Base-by-base conservation (phyloP, 1,284 basidiomycete genomes). In the Singerocomus rubriflavus region DNA sequence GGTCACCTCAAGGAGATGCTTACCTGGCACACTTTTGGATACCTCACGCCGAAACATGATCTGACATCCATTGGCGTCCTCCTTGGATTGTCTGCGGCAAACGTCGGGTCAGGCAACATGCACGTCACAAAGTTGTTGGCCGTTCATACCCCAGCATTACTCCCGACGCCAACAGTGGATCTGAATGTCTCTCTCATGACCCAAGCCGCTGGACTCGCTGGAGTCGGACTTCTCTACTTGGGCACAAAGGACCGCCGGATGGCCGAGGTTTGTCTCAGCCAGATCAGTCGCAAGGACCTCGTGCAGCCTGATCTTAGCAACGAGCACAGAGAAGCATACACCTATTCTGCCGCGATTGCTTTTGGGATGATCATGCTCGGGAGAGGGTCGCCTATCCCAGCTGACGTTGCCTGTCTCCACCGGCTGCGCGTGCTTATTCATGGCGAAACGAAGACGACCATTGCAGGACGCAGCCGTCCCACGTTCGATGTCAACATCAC, bases 291-390 rank as follows among this genome's bases (percentile, higher is more conserved):
- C 17, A 78, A 75, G 50, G 86, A 92, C 60, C 79, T 95, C 21
- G 79, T 82, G 4, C 87, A 86, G 50, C 83, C 88, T 0, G 92
- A 97, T 57, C 75, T 88, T 34, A 91, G 84, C 60, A 86, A 85
- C 56, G 91, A 93, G 54, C 82, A 91, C 64, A 81, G 91, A 31
- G 97, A 99, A 65, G 87, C 93, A 0, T 99, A 98, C 66, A 90
- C 93, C 0, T 85, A 94, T 57, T 83, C 91, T 2, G 87, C 93
- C 1, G 91, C 90, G 5, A 79, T 98, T 38, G 85, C 91, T 0
- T 97, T 97, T 63, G 97, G 97, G 0, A 88, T 98, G 79, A 89
- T 97, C 67, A 95, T 98, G 87, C 80, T 99, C 6, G 94, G 92
- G 7, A 88, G 85, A 58, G 93, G 93, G 0, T 81, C 84, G 0